phyloP scores from a whole-genome alignment of 2,329 filamentous ascomycete species.

The Arthrobotrys megalospora region DNA sequence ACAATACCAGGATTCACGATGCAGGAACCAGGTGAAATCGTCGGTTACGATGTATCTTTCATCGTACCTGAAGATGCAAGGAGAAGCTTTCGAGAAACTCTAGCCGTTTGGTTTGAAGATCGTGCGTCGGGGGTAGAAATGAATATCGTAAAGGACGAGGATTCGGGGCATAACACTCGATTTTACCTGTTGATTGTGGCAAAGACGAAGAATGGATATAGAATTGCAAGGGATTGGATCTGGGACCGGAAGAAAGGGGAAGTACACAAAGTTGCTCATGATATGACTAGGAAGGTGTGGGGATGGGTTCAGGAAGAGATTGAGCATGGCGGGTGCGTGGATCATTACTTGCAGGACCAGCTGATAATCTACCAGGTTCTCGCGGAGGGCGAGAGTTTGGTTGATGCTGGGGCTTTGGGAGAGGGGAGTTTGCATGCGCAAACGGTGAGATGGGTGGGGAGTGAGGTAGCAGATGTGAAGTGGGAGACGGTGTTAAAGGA shows the following conservation, averaged over 20 bases:
- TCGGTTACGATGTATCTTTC: slow-evolving; percentile 71
- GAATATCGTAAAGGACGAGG: slow-evolving; percentile 70
- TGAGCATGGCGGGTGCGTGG: slow-evolving; percentile 70
- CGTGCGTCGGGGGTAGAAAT: slow-evolving; percentile 66
- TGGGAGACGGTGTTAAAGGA: slow-evolving; percentile 40
- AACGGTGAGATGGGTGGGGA: slow-evolving; percentile 75
- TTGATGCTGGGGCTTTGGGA: slow-evolving; percentile 63
- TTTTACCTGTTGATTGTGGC: slow-evolving; percentile 75
- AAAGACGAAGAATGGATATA: slow-evolving; percentile 67
- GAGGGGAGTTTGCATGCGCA: slow-evolving; percentile 70
- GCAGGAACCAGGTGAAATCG: slow-evolving; percentile 67
- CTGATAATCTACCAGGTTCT: slow-evolving; percentile 75
- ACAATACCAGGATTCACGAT: slow-evolving; percentile 67
- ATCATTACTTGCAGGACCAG: slow-evolving; percentile 76
- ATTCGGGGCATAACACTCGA: slow-evolving; percentile 71
- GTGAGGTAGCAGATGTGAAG: slow-evolving; percentile 67
- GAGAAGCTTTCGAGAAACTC: slow-evolving; percentile 40
- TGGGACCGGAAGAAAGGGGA: slow-evolving; percentile 54
- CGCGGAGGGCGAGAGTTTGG: slow-evolving; percentile 71
- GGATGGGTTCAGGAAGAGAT: slow-evolving; percentile 67
- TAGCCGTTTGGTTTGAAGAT: slow-evolving; percentile 38
- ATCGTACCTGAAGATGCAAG: slow-evolving; percentile 69
- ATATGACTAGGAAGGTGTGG: slow-evolving; percentile 57
- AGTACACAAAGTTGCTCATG: slow-evolving; percentile 40
- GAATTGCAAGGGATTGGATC: slow-evolving; percentile 60